phyloP scores from a whole-genome alignment of 2,329 filamentous ascomycete genomes.

The Colletotrichum cereale region DNA sequence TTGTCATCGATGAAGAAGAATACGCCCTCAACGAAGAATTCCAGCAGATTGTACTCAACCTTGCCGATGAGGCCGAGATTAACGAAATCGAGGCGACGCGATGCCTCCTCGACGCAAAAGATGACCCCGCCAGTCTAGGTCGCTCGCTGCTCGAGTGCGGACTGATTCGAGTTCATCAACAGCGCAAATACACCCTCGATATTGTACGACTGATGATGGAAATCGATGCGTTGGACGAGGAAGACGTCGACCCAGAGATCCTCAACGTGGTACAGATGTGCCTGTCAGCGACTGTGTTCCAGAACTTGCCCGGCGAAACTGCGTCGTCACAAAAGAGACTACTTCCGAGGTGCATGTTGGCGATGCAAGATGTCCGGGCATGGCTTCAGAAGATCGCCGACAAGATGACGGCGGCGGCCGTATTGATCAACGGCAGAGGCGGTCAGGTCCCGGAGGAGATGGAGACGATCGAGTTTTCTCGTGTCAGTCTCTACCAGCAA shows the following conservation, averaged over 20 bases:
- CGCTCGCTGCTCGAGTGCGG: slow-evolving; percentile 81
- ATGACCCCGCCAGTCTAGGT: slow-evolving; percentile 76
- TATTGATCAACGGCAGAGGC: slow-evolving; percentile 75
- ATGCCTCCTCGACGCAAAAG: slow-evolving; percentile 80
- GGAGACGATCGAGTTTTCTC: slow-evolving; percentile 85
- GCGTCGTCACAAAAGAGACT: slow-evolving; percentile 57
- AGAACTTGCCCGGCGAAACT: slow-evolving; percentile 49
- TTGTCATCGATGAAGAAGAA: slow-evolving; percentile 78
- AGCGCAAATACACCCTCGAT: slow-evolving; percentile 85
- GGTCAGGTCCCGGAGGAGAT: slow-evolving; percentile 70
- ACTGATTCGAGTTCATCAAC: slow-evolving; percentile 89
- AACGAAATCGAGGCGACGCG: slow-evolving; percentile 89
- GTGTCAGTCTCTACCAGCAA: slow-evolving; percentile 84
- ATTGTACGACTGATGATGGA: slow-evolving; percentile 84
- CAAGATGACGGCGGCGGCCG: slow-evolving; percentile 78
- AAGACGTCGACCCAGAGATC: slow-evolving; percentile 62
- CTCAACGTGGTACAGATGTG: slow-evolving; percentile 65
- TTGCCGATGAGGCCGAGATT: slow-evolving; percentile 90
- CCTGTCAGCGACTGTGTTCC: slow-evolving; percentile 68
- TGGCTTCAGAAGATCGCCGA: slow-evolving; percentile 84
- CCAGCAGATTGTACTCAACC: slow-evolving; percentile 81
- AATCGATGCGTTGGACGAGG: slow-evolving; percentile 72
- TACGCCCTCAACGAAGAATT: slow-evolving; percentile 90
- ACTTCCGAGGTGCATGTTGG: slow-evolving; percentile 79
- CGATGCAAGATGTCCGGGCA: slow-evolving; percentile 80